Conservation (phyloP, 2,329 filamentous ascomycete species). For the Scytalidium lignicola region DNA sequence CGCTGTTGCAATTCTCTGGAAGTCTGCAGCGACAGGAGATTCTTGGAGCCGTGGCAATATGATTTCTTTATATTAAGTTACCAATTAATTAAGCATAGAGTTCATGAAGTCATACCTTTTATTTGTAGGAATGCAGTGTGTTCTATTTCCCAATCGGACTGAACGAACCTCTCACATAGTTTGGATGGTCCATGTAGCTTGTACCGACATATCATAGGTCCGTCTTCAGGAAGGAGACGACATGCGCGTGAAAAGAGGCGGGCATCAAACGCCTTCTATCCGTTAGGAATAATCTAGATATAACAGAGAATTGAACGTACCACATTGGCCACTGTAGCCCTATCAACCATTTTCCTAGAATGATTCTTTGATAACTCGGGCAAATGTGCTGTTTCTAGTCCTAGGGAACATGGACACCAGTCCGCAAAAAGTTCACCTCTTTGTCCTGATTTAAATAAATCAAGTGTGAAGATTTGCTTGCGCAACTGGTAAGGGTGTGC, state of each 20-base stretch:
- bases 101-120: background rate
- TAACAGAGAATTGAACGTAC: background rate
- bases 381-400: background rate
- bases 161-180: background rate
- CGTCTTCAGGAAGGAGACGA: background rate
- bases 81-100: background rate
- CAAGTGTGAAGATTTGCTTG: background rate
- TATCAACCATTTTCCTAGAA: background rate
- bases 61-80: background rate
- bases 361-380: background rate
- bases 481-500: background rate
- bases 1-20: conserved; percentile 4
- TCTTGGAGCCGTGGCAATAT: background rate
- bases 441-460: background rate
- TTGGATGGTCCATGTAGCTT: background rate
- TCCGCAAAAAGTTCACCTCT: background rate
- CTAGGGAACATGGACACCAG: background rate
- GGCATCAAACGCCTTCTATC: conserved; percentile 7
- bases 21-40: conserved; percentile 2
- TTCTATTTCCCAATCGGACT: background rate
- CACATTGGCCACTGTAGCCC: background rate
- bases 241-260: conserved; percentile 8
- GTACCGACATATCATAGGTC: conserved; percentile 4
- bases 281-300: background rate
- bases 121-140: background rate